Evolutionary conservation across 257 asterid genomes (phyloP).

Genomic region (Gentiana dahurica): DNA sequence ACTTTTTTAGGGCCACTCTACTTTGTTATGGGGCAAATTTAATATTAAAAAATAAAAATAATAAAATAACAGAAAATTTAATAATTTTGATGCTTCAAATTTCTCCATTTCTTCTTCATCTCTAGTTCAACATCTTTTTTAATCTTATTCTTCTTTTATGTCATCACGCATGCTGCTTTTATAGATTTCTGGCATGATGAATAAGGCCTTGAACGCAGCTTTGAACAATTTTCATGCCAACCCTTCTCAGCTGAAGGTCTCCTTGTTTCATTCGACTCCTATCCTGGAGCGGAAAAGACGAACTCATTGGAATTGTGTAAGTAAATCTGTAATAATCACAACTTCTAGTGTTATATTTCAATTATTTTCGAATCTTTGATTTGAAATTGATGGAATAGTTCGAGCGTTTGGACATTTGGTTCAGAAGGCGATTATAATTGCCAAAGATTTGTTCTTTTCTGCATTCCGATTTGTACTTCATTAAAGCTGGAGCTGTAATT

Average conservation of each 20-base stretch:
- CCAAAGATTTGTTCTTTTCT: conserved; percentile 16
- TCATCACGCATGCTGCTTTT: neutral
- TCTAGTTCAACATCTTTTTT: no score
- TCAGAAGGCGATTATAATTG: neutral
- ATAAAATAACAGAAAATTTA: no score
- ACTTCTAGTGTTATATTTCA: neutral
- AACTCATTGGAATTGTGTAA: conserved; percentile 53
- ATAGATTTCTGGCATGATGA: conserved; percentile 29
- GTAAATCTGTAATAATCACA: conserved; percentile 7
- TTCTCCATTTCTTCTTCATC: no score
- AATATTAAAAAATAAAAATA: no score
- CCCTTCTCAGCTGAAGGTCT: conserved; percentile 39
- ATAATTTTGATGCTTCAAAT: no score
- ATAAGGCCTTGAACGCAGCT: conserved; percentile 36
- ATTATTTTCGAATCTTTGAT: neutral
- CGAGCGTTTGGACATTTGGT: conserved; percentile 2
- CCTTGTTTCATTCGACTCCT: conserved; percentile 56
- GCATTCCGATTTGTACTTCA: no score
- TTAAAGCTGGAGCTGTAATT: no score
- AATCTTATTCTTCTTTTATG: no score
- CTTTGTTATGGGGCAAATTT: no score
- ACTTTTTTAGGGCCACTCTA: no score
- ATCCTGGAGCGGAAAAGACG: conserved; percentile 61
- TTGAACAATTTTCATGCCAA: conserved; percentile 29
- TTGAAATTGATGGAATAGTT: neutral